Evolutionary conservation across 305 asterid genomes (phyloP), one percentile per base, ranked within the genome.

Genomic region (Salvia sclarea): DNA sequence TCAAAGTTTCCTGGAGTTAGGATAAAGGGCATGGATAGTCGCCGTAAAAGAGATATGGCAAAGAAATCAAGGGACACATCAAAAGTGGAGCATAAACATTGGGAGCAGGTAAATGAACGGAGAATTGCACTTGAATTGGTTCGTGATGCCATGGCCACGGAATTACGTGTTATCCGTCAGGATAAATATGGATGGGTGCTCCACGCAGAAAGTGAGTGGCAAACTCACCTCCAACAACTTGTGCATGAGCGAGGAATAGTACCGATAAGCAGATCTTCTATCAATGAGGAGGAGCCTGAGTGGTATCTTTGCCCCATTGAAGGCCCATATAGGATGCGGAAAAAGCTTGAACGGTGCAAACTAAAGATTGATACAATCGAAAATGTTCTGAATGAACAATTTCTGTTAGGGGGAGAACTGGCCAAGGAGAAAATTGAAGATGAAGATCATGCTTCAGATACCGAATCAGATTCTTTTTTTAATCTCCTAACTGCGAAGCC

Each of bases 171-270:
- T 62, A 80, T 95, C 64, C 98, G 99, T 61, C 99, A 92, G 82
- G 99, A 95, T 81, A 95, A 95, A 79, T 95, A 95, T 79, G 99
- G 99, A 62, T 95, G 98, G 98, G 97, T 95, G 74, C 97, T 95
- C 74, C 98, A 95, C 70, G 99, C 99, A 64, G 99, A 95, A 78
- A 90, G 98, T 68, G 98, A 92, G 82, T 95, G 99, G 99, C 98
- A 90, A 69, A 76, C 89, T 72, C 97, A 92, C 81, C 91, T 95
- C 73, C 98, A 88, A 67, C 96, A 92, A 73, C 98, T 95, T 82
- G 89, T 88, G 71, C 99, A 95, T 37, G 99, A 95, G 81, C 89
- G 98, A 24, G 99, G 99, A 68, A 88, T 92, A 75, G 90, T 90
- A 48, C 97, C 97, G 11, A 71, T 88, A 53, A 64, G 78, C 37